Percentiles rank a stretch among this genome's conserved stretches.
Evolutionary conservation across 2,329 filamentous ascomycete species (phyloP).

Genomic region (Pyrenophora seminiperda): DNA sequence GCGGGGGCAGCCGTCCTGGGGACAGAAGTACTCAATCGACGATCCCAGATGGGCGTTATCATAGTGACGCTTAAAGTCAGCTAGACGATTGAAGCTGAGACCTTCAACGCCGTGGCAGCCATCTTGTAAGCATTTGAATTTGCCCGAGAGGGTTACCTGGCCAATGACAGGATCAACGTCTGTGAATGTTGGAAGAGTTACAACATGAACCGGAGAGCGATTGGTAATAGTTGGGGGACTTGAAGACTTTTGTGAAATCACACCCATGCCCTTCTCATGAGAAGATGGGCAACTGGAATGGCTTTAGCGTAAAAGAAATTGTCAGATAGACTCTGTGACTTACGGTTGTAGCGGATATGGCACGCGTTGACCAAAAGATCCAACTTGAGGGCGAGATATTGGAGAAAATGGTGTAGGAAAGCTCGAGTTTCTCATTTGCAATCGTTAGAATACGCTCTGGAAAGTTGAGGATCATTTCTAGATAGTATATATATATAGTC

Average conservation of each 20-base stretch:
- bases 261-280: background rate
- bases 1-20: conserved; percentile 24
- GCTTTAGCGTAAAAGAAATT: background rate
- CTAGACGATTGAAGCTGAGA: conserved; percentile 35
- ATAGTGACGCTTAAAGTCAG: conserved; percentile 41
- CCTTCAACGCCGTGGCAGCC: conserved; percentile 18
- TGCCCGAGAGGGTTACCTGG: conserved; percentile 29
- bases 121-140: conserved; percentile 31
- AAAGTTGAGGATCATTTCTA: conserved; percentile 1
- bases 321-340: background rate
- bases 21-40: conserved; percentile 32
- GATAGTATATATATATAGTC: background rate
- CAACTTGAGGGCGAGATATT: background rate
- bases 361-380: background rate
- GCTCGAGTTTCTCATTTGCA: background rate
- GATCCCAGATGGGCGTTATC: conserved; percentile 23
- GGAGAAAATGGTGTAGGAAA: conserved; percentile 1
- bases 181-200: background rate
- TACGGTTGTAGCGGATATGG: background rate
- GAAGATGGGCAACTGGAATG: background rate
- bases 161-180: conserved; percentile 24
- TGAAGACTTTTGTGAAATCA: too few species aligned
- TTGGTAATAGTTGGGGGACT: too few species aligned
- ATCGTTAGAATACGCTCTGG: conserved; percentile 18
- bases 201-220: background rate